phyloP scores from a whole-genome alignment of 192 early-diverging fungal genomes.

The Gryganskiella cystojenkinii region DNA sequence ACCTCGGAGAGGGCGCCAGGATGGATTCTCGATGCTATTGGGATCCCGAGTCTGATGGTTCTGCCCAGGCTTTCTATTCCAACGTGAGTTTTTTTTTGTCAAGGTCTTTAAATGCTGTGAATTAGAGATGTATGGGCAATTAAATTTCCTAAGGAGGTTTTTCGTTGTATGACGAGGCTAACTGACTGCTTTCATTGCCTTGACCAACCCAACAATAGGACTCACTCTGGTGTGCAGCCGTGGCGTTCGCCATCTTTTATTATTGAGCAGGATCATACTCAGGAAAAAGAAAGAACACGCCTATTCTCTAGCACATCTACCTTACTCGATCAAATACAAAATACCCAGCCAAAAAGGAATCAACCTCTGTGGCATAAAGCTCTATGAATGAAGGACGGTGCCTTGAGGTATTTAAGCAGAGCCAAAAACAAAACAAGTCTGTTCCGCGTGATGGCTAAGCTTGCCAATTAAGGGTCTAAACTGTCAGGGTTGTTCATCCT shows the following conservation, averaged over 20 bases:
- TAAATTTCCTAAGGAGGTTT: background rate
- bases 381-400: background rate
- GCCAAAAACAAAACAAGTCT: too few relatives aligned
- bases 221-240: conserved; percentile 46
- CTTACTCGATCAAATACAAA: too few relatives aligned
- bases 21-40: conserved; percentile 52
- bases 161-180: background rate
- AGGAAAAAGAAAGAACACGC: background rate
- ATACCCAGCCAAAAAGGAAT: background rate
- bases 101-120: too few relatives aligned
- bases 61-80: conserved; percentile 49
- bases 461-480: too few relatives aligned
- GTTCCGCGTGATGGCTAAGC: too few relatives aligned
- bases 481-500: conserved; percentile 11
- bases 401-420: background rate
- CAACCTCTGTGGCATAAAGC: background rate
- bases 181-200: background rate
- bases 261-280: conserved; percentile 4
- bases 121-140: background rate
- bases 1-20: conserved; percentile 39
- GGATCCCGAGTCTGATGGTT: conserved; percentile 52
- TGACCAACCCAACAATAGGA: conserved; percentile 7
- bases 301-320: background rate
- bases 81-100: conserved; percentile 36
- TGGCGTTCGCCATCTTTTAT: conserved; percentile 49